These are phyloP conservation scores for Colletotrichum limetticola DNA, from an alignment of 2,329 filamentous ascomycete species.

Conservation along the genomic window DNA sequence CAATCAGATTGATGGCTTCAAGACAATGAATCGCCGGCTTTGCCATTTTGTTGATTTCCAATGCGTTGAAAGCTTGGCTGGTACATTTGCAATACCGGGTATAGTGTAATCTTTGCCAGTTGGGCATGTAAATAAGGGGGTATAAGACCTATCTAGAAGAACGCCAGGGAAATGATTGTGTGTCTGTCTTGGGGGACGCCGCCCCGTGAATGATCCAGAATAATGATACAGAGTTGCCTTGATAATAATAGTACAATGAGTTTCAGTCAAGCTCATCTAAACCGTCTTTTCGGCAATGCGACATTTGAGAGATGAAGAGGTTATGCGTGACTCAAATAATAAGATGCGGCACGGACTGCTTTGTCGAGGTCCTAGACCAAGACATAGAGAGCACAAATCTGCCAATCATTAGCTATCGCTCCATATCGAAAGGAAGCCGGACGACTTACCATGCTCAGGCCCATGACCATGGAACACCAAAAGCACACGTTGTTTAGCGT, in stretches of 20 bases:
- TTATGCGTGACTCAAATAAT: not conserved
- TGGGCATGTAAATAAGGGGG: constrained; percentile 17
- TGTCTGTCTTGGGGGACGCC: constrained; percentile 8
- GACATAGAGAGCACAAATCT: constrained; percentile 67
- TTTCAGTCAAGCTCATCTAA: not conserved
- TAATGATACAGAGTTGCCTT: not conserved
- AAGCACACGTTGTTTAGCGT: constrained; percentile 91
- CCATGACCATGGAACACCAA: constrained; percentile 92
- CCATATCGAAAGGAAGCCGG: not conserved
- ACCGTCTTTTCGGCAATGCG: not conserved
- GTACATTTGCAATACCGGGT: not conserved
- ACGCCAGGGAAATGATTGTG: constrained; percentile 12
- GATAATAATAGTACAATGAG: constrained; percentile 13
- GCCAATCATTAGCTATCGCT: constrained; percentile 31
- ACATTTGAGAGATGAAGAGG: not conserved
- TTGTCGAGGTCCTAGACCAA: constrained; percentile 48
- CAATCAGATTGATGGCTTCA: no score
- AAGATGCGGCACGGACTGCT: not conserved
- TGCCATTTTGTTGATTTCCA: no score
- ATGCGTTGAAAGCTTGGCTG: no score
- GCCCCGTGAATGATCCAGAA: not conserved
- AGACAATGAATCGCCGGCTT: no score
- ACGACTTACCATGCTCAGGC: constrained; percentile 77
- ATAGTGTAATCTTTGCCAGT: not conserved
- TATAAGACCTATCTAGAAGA: constrained; percentile 30